phyloP scores from a whole-genome alignment of 1,284 basidiomycete genomes.

The Apiotrichum porosum region DNA sequence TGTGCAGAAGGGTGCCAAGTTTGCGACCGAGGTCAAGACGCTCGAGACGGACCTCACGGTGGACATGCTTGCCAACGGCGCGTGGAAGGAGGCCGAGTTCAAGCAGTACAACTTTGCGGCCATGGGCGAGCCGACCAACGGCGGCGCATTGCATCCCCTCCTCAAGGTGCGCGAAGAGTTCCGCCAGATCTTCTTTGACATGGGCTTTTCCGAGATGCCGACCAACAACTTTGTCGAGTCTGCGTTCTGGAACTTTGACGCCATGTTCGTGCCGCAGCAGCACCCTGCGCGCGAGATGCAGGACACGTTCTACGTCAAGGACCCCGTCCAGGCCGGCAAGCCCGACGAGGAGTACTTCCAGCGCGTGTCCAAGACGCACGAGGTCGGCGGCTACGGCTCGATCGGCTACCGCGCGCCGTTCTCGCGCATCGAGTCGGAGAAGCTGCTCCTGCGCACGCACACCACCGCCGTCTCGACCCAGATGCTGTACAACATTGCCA shows the following conservation, averaged over 20 bases:
- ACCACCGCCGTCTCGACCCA: constrained; percentile 92
- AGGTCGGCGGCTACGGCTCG: constrained; percentile 86
- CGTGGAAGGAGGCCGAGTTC: constrained; percentile 87
- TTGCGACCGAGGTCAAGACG: constrained; percentile 89
- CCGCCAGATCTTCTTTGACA: constrained; percentile 96
- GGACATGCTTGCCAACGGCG: constrained; percentile 83
- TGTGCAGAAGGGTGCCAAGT: constrained; percentile 77
- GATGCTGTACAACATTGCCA: constrained; percentile 90
- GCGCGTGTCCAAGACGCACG: constrained; percentile 82
- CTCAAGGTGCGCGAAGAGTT: constrained; percentile 98
- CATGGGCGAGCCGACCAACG: constrained; percentile 78
- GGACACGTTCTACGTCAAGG: constrained; percentile 98
- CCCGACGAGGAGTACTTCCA: constrained; percentile 85
- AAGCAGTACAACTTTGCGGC: constrained; percentile 99
- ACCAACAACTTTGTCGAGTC: constrained; percentile 97
- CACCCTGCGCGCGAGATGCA: constrained; percentile 97
- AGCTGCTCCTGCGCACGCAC: constrained; percentile 91
- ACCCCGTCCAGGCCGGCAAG: constrained; percentile 70
- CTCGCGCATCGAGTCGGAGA: constrained; percentile 82
- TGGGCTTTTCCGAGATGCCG: constrained; percentile 99
- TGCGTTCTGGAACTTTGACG: constrained; percentile 99
- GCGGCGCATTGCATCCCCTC: constrained; percentile 91
- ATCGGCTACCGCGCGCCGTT: constrained; percentile 98
- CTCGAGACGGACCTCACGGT: constrained; percentile 96
- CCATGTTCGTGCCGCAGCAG: constrained; percentile 97